phyloP scores from a whole-genome alignment of 805 yeast genomes.

The Candida odintsovae region DNA sequence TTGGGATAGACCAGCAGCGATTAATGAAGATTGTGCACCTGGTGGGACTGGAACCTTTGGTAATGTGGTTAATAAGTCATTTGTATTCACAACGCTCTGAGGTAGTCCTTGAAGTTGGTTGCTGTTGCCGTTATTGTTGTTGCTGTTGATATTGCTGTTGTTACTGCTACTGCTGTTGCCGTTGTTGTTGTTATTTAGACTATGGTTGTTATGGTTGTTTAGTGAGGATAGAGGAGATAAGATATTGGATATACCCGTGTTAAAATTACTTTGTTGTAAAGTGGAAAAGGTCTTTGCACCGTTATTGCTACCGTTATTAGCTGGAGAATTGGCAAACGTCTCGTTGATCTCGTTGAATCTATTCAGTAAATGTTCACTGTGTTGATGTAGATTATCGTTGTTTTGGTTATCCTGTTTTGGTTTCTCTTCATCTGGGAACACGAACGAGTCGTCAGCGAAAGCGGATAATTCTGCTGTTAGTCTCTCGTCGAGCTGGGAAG shows the following conservation, averaged over 20 bases:
- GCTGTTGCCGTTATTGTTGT: constrained; percentile 2
- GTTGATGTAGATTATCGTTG: constrained; percentile 8
- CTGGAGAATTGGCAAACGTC: not conserved
- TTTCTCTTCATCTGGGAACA: constrained; percentile 79
- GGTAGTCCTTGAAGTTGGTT: not conserved
- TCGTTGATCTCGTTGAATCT: constrained; percentile 10
- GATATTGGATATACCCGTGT: constrained; percentile 8
- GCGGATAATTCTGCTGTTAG: constrained; percentile 66
- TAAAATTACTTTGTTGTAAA: constrained; percentile 6
- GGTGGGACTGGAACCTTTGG: constrained; percentile 69
- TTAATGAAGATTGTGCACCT: constrained; percentile 60
- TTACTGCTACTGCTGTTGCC: constrained; percentile 3
- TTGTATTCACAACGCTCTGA: constrained; percentile 19
- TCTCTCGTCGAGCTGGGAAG: constrained; percentile 42
- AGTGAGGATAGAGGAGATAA: constrained; percentile 9
- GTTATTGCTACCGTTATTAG: not conserved
- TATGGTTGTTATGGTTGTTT: constrained; percentile 1
- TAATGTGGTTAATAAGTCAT: constrained; percentile 34
- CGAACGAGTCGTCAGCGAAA: constrained; percentile 75
- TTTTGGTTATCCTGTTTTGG: constrained; percentile 27
- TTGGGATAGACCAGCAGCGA: constrained; percentile 59
- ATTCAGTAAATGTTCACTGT: constrained; percentile 9
- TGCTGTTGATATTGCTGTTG: no score
- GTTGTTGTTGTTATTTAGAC: not conserved
- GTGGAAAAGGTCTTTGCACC: constrained; percentile 10